Conservation (phyloP, 176 grass and related monocot genomes). For the Phyllostachys edulis region DNA sequence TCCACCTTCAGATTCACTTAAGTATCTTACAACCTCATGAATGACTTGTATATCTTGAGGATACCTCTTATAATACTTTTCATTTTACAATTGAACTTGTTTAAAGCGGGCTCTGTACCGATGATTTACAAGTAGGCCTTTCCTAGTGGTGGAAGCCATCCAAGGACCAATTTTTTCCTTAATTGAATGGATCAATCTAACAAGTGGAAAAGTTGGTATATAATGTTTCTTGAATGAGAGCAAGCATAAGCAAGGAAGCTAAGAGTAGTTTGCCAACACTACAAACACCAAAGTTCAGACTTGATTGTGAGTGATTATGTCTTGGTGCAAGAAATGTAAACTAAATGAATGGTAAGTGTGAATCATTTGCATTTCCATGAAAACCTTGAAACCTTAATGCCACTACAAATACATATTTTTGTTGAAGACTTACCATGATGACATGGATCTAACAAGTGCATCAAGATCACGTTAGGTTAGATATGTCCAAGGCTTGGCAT, state of each 20-base stretch:
- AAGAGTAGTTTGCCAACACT: not conserved
- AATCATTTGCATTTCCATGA: not conserved
- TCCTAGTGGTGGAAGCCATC: conserved; percentile 82
- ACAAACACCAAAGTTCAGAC: not conserved
- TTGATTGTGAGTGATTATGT: not conserved
- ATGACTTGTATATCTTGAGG: conserved; percentile 76
- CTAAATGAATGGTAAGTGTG: no score
- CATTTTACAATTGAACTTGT: conserved; percentile 78
- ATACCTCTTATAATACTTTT: conserved; percentile 89
- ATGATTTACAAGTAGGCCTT: conserved; percentile 61
- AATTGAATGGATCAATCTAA: not conserved
- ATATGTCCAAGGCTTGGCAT: no score
- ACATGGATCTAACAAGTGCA: no score
- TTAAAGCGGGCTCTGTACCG: conserved; percentile 87
- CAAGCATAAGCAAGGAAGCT: not conserved
- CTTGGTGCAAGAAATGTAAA: not conserved
- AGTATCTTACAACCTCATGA: conserved; percentile 69
- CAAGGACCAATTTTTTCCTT: conserved; percentile 8
- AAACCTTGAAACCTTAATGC: not conserved
- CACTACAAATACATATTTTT: not conserved
- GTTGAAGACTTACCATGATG: not conserved
- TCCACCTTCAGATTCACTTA: conserved; percentile 75
- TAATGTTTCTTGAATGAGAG: not conserved
- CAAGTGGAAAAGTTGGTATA: not conserved
- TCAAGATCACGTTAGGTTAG: no score